phyloP scores from a whole-genome alignment of 2,329 filamentous ascomycete genomes.

The Dothidotthia symphoricarpi region DNA sequence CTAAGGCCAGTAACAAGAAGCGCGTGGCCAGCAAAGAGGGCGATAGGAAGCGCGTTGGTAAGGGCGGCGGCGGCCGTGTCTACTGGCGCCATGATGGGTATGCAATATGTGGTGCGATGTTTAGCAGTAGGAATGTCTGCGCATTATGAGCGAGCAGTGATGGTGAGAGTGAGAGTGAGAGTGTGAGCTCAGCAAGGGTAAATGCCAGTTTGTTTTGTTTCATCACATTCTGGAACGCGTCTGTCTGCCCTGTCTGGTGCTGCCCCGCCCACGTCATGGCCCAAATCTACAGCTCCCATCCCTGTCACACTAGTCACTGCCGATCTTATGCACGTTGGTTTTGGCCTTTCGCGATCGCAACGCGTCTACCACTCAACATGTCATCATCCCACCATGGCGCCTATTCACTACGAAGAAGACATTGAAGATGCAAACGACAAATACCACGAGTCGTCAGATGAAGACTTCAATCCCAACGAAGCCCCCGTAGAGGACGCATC shows the following conservation, averaged over 20 bases:
- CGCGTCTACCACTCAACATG: slow-evolving; percentile 1
- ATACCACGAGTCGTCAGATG: slow-evolving; percentile 65
- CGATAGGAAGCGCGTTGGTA: slow-evolving; percentile 37
- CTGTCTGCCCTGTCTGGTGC: slow-evolving; percentile 4
- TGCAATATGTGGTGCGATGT: slow-evolving; percentile 1
- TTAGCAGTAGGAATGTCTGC: slow-evolving; percentile 5
- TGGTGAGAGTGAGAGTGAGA: slow-evolving; percentile 2
- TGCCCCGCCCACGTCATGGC: slow-evolving; percentile 28
- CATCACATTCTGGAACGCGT: slow-evolving; percentile 17
- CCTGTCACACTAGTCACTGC: slow-evolving; percentile 18
- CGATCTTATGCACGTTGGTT: slow-evolving; percentile 14
- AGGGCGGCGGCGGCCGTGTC: slow-evolving; percentile 30
- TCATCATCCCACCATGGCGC: slow-evolving; percentile 23
- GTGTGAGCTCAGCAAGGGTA: slow-evolving; percentile 1
- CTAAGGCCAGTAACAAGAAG: slow-evolving; percentile 33
- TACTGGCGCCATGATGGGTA: slow-evolving; percentile 36
- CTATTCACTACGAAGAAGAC: slow-evolving; percentile 30
- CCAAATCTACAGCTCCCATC: slow-evolving; percentile 9
- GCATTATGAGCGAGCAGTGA: slow-evolving; percentile 11
- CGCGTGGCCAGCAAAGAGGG: slow-evolving; percentile 32
- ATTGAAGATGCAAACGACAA: slow-evolving; percentile 42
- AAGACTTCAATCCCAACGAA: slow-evolving; percentile 73
- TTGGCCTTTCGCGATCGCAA: slow-evolving; percentile 10
- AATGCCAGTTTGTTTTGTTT: slow-evolving; percentile 24
- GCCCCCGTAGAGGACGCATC: slow-evolving; percentile 51